A percentile compares a stretch with the other conserved stretches of the same genome.
These are phyloP conservation scores for Cutaneotrichosporon mucoides DNA, from an alignment of 1,284 basidiomycete genomes.

Conservation along the genomic window DNA sequence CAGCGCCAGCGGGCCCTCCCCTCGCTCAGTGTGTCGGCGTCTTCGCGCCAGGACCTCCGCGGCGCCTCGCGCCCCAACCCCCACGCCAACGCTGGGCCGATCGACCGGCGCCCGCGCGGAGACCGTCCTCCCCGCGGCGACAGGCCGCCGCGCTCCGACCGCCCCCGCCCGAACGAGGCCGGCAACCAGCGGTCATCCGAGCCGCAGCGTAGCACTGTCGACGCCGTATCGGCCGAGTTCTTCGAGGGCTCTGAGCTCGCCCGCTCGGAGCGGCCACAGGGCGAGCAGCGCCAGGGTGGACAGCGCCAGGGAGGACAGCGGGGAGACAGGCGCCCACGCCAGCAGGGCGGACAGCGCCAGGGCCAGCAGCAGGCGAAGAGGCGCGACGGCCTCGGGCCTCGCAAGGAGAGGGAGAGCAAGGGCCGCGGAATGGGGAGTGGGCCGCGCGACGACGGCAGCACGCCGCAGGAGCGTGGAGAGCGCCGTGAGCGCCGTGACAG, in stretches of 20 bases:
- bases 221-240: slow-evolving; percentile 10
- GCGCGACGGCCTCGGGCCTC: not conserved
- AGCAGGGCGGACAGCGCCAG: not conserved
- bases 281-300: not conserved
- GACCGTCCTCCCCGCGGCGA: not conserved
- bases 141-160: no score
- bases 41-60: not conserved
- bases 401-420: slow-evolving; percentile 1
- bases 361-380: not conserved
- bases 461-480: no score
- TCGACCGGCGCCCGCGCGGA: not conserved
- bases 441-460: not conserved
- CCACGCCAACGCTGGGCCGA: no score
- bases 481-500: not conserved
- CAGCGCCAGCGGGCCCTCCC: slow-evolving; percentile 12
- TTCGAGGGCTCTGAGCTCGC: slow-evolving; percentile 13
- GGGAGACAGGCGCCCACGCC: not conserved
- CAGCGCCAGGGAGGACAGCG: not conserved
- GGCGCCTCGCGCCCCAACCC: not conserved
- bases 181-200: no score
- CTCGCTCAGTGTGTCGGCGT: not conserved
- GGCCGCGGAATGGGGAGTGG: not conserved
- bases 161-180: not conserved
- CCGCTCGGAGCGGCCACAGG: not conserved
- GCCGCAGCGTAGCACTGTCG: no score